These are phyloP conservation scores for Pythium sp. DNA, from an alignment of 352 stramenopile genomes.

Conservation along the genomic window DNA sequence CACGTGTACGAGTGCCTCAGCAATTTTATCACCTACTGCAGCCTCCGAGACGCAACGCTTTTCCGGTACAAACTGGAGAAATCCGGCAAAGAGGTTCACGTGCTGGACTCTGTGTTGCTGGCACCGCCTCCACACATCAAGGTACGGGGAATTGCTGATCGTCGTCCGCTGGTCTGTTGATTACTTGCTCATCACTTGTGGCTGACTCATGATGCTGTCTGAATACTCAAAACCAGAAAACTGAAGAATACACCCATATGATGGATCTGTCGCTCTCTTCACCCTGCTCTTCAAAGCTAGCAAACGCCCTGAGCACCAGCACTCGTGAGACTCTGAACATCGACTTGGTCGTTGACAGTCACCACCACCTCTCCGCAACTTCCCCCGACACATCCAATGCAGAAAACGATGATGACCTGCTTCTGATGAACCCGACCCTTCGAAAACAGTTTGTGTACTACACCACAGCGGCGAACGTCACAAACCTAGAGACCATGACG, in stretches of 20 bases:
- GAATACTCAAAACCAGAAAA: conserved; percentile 22
- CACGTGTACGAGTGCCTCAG: conserved; percentile 66
- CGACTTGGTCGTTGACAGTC: not conserved
- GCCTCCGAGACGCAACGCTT: conserved; percentile 33
- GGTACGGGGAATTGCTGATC: conserved; percentile 22
- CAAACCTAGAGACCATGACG: conserved; percentile 62
- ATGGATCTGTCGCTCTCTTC: conserved; percentile 35
- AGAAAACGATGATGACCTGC: conserved; percentile 10
- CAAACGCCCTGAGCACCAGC: not conserved
- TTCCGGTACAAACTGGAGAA: conserved; percentile 59
- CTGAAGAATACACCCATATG: conserved; percentile 33
- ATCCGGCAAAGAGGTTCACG: conserved; percentile 50
- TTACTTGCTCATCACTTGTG: not conserved
- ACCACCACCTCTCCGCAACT: not conserved
- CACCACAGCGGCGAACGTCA: conserved; percentile 56
- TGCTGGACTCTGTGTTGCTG: conserved; percentile 58
- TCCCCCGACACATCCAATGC: not conserved
- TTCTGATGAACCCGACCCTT: conserved; percentile 54
- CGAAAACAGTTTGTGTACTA: conserved; percentile 69
- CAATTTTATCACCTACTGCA: conserved; percentile 59
- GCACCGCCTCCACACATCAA: conserved; percentile 39
- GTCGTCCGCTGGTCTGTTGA: not conserved
- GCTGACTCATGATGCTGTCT: not conserved
- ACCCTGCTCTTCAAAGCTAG: conserved; percentile 7
- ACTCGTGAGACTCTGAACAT: not conserved